A percentile compares a stretch with the other conserved stretches of the same genome.
These are phyloP conservation scores for Vigna nakashimae DNA, from an alignment of 306 rosid species.

Conservation along the genomic window DNA sequence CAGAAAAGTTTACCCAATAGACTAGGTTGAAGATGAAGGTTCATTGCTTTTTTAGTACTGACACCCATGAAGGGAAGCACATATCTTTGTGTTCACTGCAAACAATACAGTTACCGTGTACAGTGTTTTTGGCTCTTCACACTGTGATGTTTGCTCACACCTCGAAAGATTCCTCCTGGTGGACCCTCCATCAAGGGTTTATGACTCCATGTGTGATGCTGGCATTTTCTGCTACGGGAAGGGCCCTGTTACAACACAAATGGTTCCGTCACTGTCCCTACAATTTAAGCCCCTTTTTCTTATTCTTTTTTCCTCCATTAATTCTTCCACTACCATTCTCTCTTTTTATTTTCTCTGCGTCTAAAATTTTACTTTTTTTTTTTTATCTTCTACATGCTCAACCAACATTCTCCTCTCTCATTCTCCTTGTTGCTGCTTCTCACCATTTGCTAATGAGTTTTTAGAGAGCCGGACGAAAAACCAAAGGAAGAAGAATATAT, in stretches of 20 bases:
- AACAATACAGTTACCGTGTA: constrained; percentile 34
- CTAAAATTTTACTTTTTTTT: not conserved
- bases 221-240: constrained; percentile 55
- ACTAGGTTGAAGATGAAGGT: constrained; percentile 23
- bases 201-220: constrained; percentile 79
- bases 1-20: not conserved
- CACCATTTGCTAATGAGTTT: not conserved
- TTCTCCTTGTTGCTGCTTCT: not conserved
- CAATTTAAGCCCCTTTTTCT: constrained; percentile 38
- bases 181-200: constrained; percentile 61
- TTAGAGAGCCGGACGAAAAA: not conserved
- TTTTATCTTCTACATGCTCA: not conserved
- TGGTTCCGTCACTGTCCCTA: constrained; percentile 57
- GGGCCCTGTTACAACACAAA: constrained; percentile 47
- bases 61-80: constrained; percentile 35
- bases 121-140: constrained; percentile 34
- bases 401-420: not conserved
- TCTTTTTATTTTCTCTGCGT: constrained; percentile 30
- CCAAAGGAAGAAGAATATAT: no score
- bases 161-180: constrained; percentile 66
- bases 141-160: constrained; percentile 38
- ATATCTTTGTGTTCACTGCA: constrained; percentile 28
- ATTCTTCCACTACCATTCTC: constrained; percentile 31
- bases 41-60: constrained; percentile 43
- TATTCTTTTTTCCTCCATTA: constrained; percentile 17